phyloP scores from a whole-genome alignment of 306 rosid species.

The Cucumis cinereus region DNA sequence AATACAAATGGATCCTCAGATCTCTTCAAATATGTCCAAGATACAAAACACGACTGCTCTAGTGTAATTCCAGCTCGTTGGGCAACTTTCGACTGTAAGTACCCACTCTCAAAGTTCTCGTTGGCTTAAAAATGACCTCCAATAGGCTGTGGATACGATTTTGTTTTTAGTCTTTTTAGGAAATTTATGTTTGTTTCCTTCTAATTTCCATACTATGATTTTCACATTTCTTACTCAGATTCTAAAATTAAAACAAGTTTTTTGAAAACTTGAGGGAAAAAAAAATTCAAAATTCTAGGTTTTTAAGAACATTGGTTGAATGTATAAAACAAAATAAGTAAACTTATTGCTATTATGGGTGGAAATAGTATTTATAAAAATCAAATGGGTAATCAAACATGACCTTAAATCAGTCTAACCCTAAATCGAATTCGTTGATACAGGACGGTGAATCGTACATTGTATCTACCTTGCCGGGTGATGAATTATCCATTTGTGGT shows the following conservation, averaged over 20 bases:
- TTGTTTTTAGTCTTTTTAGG: too few relatives aligned
- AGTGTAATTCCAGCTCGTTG: slow-evolving; percentile 37
- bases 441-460: not conserved
- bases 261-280: not conserved
- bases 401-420: not conserved
- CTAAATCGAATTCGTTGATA: not conserved
- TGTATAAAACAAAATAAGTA: not conserved
- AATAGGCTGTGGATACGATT: too few relatives aligned
- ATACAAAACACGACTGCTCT: slow-evolving; percentile 21
- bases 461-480: not conserved
- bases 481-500: not conserved
- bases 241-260: not conserved
- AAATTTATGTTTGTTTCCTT: not conserved
- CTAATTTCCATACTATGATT: not conserved
- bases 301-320: too few relatives aligned
- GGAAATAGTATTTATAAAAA: too few relatives aligned
- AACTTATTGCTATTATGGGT: too few relatives aligned
- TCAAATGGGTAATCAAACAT: not conserved
- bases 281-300: too few relatives aligned
- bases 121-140: not conserved
- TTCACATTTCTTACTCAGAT: not conserved
- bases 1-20: slow-evolving; percentile 23
- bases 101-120: not conserved
- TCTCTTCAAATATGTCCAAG: slow-evolving; percentile 21
- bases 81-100: slow-evolving; percentile 79